Evolutionary conservation across 1,284 basidiomycete genomes (phyloP).

Genomic region (Trametes polyzona): DNA sequence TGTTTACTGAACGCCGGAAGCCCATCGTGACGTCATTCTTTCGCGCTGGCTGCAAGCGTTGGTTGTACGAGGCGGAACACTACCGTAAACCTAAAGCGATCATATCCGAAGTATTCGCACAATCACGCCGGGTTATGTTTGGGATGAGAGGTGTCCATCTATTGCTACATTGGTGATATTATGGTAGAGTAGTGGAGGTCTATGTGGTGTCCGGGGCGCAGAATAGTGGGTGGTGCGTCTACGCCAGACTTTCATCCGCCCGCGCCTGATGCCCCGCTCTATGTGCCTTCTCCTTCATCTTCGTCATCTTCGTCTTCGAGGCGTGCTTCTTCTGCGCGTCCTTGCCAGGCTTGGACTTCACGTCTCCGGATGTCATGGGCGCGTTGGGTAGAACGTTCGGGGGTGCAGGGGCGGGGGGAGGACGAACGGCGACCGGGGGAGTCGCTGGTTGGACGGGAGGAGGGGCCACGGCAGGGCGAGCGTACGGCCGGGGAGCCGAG

Average conservation of each 20-base stretch:
- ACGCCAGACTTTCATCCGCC: neutral
- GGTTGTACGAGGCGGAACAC: too few species aligned
- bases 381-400: neutral
- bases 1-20: too few species aligned
- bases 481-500: conserved; percentile 4
- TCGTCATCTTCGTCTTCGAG: conserved; percentile 5
- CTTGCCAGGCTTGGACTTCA: neutral
- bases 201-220: neutral
- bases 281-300: conserved; percentile 1
- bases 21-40: too few species aligned
- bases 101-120: too few species aligned
- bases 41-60: too few species aligned
- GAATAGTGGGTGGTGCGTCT: neutral
- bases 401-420: neutral
- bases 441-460: neutral
- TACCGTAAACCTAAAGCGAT: too few species aligned
- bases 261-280: neutral
- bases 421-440: neutral
- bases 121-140: too few species aligned
- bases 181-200: conserved; percentile 6
- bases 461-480: conserved; percentile 1
- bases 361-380: neutral
- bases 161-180: conserved; percentile 6
- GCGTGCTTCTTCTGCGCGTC: conserved; percentile 7
- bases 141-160: neutral